Conservation (phyloP, 768 basidiomycete genomes). For the Tulasnella sp. region DNA sequence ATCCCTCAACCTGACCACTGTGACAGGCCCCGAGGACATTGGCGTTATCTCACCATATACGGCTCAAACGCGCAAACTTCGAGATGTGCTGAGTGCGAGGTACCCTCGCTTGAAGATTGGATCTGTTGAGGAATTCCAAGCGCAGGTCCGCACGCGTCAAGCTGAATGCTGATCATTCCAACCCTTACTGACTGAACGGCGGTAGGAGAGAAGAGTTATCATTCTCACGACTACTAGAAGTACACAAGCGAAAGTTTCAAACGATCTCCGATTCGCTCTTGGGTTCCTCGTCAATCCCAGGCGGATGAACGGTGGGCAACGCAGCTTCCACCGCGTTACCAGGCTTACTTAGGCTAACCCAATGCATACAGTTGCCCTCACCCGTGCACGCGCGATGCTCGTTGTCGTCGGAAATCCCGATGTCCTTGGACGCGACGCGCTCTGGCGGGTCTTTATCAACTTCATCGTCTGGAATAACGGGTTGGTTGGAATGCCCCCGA, state of each 20-base stretch:
- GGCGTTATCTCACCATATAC: constrained; percentile 52
- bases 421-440: constrained; percentile 43
- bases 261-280: constrained; percentile 1
- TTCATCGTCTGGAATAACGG: constrained; percentile 40
- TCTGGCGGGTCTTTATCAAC: constrained; percentile 51
- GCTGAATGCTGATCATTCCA: neutral
- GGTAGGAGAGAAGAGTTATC: constrained; percentile 2
- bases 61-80: constrained; percentile 36
- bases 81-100: constrained; percentile 21
- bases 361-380: constrained; percentile 39
- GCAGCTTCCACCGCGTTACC: neutral
- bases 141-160: constrained; percentile 24
- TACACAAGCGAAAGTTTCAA: neutral
- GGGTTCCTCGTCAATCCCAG: constrained; percentile 10
- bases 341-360: neutral
- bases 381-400: constrained; percentile 50
- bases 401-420: constrained; percentile 50
- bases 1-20: neutral
- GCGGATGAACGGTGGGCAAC: neutral
- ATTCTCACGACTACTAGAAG: constrained; percentile 7
- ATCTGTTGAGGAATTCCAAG: constrained; percentile 34
- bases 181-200: too few species aligned
- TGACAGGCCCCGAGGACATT: constrained; percentile 28
- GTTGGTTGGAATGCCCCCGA: constrained; percentile 34
- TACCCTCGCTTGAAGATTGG: constrained; percentile 26